A percentile compares a stretch with the other conserved stretches of the same genome.
phyloP scores from a whole-genome alignment of 768 basidiomycete species.

The Xanthoconium purpureum region DNA sequence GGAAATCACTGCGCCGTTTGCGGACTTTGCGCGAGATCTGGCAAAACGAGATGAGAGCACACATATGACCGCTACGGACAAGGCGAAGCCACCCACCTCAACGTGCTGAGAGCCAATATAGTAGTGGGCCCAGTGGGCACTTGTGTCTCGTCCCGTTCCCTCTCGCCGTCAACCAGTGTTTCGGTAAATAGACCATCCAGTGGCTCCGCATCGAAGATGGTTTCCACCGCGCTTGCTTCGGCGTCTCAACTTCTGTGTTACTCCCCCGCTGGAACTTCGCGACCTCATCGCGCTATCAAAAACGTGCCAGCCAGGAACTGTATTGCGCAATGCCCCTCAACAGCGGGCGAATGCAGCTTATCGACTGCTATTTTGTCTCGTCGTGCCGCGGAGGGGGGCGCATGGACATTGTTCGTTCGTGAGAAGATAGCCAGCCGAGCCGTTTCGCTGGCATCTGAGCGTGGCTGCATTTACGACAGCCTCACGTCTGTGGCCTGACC shows the following conservation, averaged over 20 bases:
- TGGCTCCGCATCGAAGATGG: conserved; percentile 18
- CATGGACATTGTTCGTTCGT: background rate
- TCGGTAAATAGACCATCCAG: conserved; percentile 2
- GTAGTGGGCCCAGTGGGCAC: background rate
- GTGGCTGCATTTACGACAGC: conserved; percentile 9
- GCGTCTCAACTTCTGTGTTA: conserved; percentile 11
- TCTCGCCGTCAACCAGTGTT: conserved; percentile 1
- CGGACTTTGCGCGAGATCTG: conserved; percentile 26
- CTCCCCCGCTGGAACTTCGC: background rate
- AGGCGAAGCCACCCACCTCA: background rate
- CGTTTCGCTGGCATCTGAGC: background rate
- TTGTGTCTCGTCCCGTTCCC: background rate
- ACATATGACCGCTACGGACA: background rate
- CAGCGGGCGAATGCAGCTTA: background rate
- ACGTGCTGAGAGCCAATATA: background rate
- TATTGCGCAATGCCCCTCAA: conserved; percentile 1
- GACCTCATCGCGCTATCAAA: conserved; percentile 9
- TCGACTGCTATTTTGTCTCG: conserved; percentile 10
- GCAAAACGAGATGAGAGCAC: conserved; percentile 10
- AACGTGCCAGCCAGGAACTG: conserved; percentile 17
- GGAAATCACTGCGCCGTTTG: conserved; percentile 31
- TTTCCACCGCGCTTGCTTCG: conserved; percentile 17
- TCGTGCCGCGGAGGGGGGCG: conserved; percentile 2
- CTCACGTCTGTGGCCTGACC: background rate
- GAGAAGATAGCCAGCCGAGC: conserved; percentile 2